Conservation (phyloP, 2,329 filamentous ascomycete species). For the Trichoderma sp. region DNA sequence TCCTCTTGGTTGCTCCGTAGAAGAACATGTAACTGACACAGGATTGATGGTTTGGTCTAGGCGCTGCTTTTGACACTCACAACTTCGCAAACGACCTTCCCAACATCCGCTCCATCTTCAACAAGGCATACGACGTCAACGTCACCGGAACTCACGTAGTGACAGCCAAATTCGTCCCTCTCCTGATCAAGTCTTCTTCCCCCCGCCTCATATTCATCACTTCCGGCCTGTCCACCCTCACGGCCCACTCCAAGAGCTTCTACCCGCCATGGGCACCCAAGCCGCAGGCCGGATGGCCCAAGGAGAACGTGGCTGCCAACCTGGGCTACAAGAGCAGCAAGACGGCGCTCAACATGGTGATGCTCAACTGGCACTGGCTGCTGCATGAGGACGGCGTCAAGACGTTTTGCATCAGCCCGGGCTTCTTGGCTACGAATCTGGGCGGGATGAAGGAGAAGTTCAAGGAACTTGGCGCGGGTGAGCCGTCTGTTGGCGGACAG, state of each 20-base stretch:
- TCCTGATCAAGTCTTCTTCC: conserved; percentile 48
- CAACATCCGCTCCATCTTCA: conserved; percentile 47
- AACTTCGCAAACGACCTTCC: conserved; percentile 35
- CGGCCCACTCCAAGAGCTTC: conserved; percentile 37
- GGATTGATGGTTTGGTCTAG: conserved; percentile 32
- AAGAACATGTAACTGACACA: neutral
- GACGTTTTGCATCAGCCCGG: conserved; percentile 53
- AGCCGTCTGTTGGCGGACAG: conserved; percentile 44
- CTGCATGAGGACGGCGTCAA: conserved; percentile 55
- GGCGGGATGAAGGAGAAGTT: conserved; percentile 40
- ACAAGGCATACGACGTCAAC: conserved; percentile 55
- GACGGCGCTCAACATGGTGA: conserved; percentile 39
- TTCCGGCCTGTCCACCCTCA: conserved; percentile 47
- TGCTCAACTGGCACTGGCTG: conserved; percentile 49
- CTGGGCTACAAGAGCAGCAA: conserved; percentile 37
- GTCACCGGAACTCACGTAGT: conserved; percentile 51
- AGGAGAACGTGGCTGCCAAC: conserved; percentile 48
- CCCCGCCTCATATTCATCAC: conserved; percentile 56
- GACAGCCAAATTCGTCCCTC: conserved; percentile 47
- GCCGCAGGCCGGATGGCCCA: conserved; percentile 52
- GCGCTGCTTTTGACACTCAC: conserved; percentile 48
- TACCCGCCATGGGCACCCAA: conserved; percentile 34
- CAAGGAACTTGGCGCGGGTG: conserved; percentile 41
- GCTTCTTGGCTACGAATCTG: conserved; percentile 53
- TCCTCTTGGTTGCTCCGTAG: neutral